These are phyloP conservation scores for Penicillium griseofulvum DNA, from an alignment of 2,329 filamentous ascomycete genomes.

Conservation along the genomic window DNA sequence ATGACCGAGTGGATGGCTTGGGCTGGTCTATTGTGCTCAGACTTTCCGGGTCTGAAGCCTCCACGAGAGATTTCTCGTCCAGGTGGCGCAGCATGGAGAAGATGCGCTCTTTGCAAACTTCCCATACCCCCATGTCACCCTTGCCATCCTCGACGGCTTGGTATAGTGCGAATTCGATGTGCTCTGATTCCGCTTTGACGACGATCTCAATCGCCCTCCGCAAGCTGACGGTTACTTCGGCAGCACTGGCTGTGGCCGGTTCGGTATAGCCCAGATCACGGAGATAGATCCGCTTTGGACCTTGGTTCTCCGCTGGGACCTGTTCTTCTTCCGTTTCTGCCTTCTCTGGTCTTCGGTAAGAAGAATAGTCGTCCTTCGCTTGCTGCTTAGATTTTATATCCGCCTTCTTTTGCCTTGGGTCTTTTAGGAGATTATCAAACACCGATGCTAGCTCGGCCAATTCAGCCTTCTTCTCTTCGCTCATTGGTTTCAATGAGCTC, in stretches of 20 bases:
- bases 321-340: background rate
- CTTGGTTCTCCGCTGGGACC: background rate
- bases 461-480: slow-evolving; percentile 17
- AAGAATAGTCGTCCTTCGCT: background rate
- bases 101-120: slow-evolving; percentile 40
- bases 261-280: slow-evolving; percentile 19
- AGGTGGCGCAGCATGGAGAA: slow-evolving; percentile 38
- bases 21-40: background rate
- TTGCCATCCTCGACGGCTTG: slow-evolving; percentile 26
- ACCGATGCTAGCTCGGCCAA: slow-evolving; percentile 22
- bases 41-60: background rate
- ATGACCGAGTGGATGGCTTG: background rate
- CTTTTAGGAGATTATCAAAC: slow-evolving; percentile 10
- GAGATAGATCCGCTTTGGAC: slow-evolving; percentile 3
- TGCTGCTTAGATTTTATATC: background rate
- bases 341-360: background rate
- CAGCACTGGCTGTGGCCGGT: slow-evolving; percentile 4
- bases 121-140: slow-evolving; percentile 40
- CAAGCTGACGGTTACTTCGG: slow-evolving; percentile 17
- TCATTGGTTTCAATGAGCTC: slow-evolving; percentile 5
- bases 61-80: slow-evolving; percentile 11
- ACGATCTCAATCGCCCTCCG: slow-evolving; percentile 26
- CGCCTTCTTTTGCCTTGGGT: slow-evolving; percentile 1
- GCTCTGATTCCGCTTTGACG: slow-evolving; percentile 29
- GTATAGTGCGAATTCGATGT: slow-evolving; percentile 33